Evolutionary conservation across 805 yeast species (phyloP), one percentile per base, ranked within the genome.

Genomic region (Wickerhamomyces pijperi): DNA sequence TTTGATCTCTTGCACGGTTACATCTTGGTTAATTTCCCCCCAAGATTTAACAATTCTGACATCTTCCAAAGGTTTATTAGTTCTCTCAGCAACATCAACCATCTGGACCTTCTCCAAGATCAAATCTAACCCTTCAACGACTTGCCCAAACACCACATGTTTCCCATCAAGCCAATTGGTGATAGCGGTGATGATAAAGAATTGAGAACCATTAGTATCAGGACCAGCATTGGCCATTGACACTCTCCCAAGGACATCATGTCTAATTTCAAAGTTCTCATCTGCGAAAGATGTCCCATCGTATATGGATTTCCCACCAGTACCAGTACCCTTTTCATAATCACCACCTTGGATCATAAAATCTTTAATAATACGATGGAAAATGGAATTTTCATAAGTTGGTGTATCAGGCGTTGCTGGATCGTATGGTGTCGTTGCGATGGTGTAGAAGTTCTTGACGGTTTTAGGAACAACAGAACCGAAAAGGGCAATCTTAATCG

Each of bases 311-410:
- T 68, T 67, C 13, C 96, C 94, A 19, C 94, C 95, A 39, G 74
- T 67, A 14, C 90, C 88, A 48, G 70, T 67, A 32, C 59, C 60
- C 19, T 68, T 70, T 47, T 82, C 78, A 55, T 80, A 78, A 59
- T 85, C 90, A 45, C 96, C 96, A 42, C 95, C 94, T 63, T 84
- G 94, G 49, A 87, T 71, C 81, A 84, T 77, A 57, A 82, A 83
- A 41, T 70, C 69, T 34, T 74, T 68, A 45, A 82, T 78, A 37
- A 86, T 76, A 44, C 88, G 71, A 61, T 82, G 92, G 71, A 86
- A 82, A 16, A 66, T 59, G 5, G 85, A 72, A 70, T 49, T 67
- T 64, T 65, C 80, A 84, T 31, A 31, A 25, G 5, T 7, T 63
- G 47, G 3, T 35, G n/a, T n/a, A n/a, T n/a, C n/a, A n/a, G n/a